Base-by-base conservation (phyloP, 768 basidiomycete genomes). In the Collybiopsis luxurians region DNA sequence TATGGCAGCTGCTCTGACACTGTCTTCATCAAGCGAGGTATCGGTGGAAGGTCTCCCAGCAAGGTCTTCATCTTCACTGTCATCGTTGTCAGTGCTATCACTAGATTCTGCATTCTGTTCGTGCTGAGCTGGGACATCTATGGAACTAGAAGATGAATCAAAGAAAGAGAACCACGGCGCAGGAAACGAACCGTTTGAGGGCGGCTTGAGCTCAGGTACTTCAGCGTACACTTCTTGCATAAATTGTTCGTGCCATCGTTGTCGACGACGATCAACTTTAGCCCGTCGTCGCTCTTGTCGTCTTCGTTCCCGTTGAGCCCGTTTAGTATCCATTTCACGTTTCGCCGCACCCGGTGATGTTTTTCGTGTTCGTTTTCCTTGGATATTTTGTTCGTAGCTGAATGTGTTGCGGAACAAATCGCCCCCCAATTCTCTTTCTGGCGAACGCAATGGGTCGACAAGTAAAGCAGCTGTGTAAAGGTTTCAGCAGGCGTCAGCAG, bases 291-390 rank as follows among this genome's bases (percentile, higher is more conserved):
- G 73, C 15, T 73, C 65, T 43, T 67, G 69, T 58, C 78, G 80
- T 56, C 69, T 73, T 53, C 70, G 75, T 55, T 80, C 75, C 15
- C 78, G 72, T 50, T 72, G 74, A 2, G 60, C 57, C 38, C 71
- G 71, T 46, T 71, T 76, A 11, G 71, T 66, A 30, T 72, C 71
- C 3, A 76, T 55, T 28, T 71, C 71, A n/a, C 71, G 77, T 61
- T 71, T 74, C 19, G 68, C 63, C 42, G 71, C 61, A 30, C 66
- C 63, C 15, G 81, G 81, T 23, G 85, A 79, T 1, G 70, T 63
- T 0, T 77, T 84, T 52, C 86, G 77, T 26, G 74, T 73, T 13
- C 84, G 79, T 64, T 55, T 55, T 19, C 54, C 28, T 87, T 87
- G 21, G 64, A 64, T 52, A 66, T 61, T 53, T 66, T 68, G n/a